These are phyloP conservation scores for Scutellaria minor DNA, from an alignment of 257 asterid species.

Conservation along the genomic window DNA sequence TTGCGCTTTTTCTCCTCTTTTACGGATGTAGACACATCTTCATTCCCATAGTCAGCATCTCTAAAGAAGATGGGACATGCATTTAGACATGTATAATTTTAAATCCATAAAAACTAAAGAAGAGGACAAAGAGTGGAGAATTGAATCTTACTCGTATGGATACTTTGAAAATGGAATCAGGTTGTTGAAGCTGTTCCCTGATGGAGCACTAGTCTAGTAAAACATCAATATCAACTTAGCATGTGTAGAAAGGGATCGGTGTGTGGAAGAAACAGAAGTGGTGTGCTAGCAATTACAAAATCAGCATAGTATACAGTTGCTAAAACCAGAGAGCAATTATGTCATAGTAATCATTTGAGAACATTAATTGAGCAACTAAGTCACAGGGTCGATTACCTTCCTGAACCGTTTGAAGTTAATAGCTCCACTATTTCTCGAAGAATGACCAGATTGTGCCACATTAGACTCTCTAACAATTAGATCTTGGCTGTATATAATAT, in stretches of 20 bases:
- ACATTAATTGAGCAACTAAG: conserved; percentile 17
- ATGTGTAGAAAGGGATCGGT: not conserved
- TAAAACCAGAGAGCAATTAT: conserved; percentile 12
- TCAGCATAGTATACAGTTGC: not conserved
- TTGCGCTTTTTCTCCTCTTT: conserved; percentile 84
- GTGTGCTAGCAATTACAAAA: not conserved
- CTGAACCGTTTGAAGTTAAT: conserved; percentile 82
- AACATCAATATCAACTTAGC: conserved; percentile 25
- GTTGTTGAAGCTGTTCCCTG: conserved; percentile 83
- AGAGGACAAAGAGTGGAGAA: conserved; percentile 30
- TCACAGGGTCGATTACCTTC: conserved; percentile 57
- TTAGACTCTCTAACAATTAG: conserved; percentile 66
- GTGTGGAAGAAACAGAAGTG: too few relatives aligned
- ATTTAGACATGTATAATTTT: conserved; percentile 7
- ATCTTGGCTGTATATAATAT: conserved; percentile 80
- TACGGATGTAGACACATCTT: conserved; percentile 65
- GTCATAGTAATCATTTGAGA: conserved; percentile 10
- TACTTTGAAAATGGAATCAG: conserved; percentile 77
- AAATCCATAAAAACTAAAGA: conserved; percentile 24
- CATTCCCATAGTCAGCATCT: conserved; percentile 72
- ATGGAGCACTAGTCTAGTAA: conserved; percentile 56
- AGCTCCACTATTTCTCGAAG: conserved; percentile 41
- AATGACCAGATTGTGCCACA: conserved; percentile 37
- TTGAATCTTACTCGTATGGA: conserved; percentile 71
- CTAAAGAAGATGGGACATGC: conserved; percentile 42